Evolutionary conservation across 2,329 filamentous ascomycete genomes (phyloP), one percentile per base, ranked within the genome.

Genomic region (Calcarisporium arbuscula): DNA sequence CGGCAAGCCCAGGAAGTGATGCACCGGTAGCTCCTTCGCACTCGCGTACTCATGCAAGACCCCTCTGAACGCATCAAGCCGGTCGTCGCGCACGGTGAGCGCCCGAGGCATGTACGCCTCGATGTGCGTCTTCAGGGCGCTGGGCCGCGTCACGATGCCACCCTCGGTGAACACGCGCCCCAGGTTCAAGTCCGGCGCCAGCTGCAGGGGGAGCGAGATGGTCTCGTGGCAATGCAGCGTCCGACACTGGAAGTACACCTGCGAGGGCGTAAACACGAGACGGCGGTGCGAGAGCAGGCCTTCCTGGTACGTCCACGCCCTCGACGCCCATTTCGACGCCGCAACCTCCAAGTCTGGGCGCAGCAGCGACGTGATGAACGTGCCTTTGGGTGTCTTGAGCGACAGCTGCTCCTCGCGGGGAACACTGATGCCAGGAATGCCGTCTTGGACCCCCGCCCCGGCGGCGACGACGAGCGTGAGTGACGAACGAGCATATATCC

Each of bases 161-260:
- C 38, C 34, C 5, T 36, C 38, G 2, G 52, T 49, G 17, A 60
- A 60, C 4, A 57, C 54, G 9, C 54, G 57, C 11, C 55, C 56
- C 15, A 57, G 46, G 14, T 50, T 50, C 30, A 60, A 41, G 10
- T 48, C 43, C 1, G 53, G 48, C 10, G 54, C 52, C 17, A 54
- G 48, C 12, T 52, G 46, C 8, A 62, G 45, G 14, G 58, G 53
- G 12, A 56, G 39, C 5, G 50, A 50, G 5, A 63, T 47, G 34
- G 52, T 58, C 39, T 62, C 60, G 35, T 60, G 56, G 32, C 58
- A 62, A 42, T 62, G 58, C 10, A 62, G 40, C 8, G 49, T 40
- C 19, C 52, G 50, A 40, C 60, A 62, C 35, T 62, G 60, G 30
- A 60, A 63, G 41, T 62, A 62, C 4, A 50, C 48, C 41, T 63